phyloP scores from a whole-genome alignment of 2,329 filamentous ascomycete genomes.

The Tolypocladium amazonense region DNA sequence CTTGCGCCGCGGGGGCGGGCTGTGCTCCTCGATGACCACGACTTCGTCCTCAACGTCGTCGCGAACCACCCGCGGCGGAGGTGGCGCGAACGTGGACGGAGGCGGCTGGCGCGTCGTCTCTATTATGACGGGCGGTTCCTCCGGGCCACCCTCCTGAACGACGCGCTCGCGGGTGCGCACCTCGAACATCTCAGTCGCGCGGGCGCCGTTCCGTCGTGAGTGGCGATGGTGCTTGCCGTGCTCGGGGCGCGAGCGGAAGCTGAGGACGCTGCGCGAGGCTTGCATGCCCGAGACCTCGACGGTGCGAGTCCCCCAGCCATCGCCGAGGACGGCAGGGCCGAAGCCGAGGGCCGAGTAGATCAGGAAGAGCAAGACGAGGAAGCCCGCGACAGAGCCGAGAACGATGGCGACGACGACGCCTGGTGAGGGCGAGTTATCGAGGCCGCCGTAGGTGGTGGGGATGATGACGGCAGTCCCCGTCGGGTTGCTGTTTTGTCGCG shows the following conservation, averaged over 20 bases:
- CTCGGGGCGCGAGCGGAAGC: slow-evolving; percentile 4
- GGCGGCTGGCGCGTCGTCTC: slow-evolving; percentile 17
- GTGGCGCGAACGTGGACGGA: slow-evolving; percentile 10
- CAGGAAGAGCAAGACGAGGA: slow-evolving; percentile 41
- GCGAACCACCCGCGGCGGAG: slow-evolving; percentile 16
- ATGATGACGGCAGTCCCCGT: slow-evolving; percentile 17
- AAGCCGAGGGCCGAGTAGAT: slow-evolving; percentile 38
- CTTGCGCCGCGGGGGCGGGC: slow-evolving; percentile 7
- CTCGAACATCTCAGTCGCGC: slow-evolving; percentile 17
- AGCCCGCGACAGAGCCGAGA: slow-evolving; percentile 34
- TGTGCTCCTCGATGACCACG: slow-evolving; percentile 23
- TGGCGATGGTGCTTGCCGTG: slow-evolving; percentile 1
- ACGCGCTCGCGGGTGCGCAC: slow-evolving; percentile 12
- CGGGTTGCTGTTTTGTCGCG: slow-evolving; percentile 9
- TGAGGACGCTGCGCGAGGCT: slow-evolving; percentile 7
- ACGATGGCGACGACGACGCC: slow-evolving; percentile 33
- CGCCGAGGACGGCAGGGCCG: slow-evolving; percentile 20
- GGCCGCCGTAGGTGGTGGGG: slow-evolving; percentile 22
- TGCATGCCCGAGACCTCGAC: background rate
- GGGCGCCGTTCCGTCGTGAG: slow-evolving; percentile 2
- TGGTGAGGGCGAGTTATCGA: slow-evolving; percentile 28
- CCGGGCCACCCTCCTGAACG: background rate
- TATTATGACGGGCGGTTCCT: slow-evolving; percentile 12
- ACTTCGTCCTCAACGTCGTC: slow-evolving; percentile 26
- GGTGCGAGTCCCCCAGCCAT: background rate